Conservation (phyloP, 2,329 filamentous ascomycete genomes). For the Lachnellula willkommii region DNA sequence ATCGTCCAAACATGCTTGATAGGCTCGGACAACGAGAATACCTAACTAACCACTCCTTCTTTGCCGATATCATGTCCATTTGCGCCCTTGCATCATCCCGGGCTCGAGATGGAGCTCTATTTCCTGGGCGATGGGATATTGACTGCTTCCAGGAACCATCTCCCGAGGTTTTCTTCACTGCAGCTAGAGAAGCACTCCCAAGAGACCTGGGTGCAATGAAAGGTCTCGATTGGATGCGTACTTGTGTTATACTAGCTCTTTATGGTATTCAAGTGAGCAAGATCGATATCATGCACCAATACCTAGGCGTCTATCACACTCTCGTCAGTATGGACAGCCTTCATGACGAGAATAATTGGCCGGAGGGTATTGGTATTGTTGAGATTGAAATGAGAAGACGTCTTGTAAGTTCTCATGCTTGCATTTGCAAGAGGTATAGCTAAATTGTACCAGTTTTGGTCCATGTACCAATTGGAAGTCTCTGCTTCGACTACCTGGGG, state of each 20-base stretch:
- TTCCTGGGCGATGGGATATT: constrained; percentile 32
- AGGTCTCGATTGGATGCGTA: constrained; percentile 39
- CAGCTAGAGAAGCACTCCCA: constrained; percentile 37
- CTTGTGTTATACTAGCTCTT: constrained; percentile 45
- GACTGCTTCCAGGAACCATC: constrained; percentile 30
- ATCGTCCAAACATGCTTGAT: constrained; percentile 39
- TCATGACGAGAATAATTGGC: constrained; percentile 52
- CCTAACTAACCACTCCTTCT: constrained; percentile 36
- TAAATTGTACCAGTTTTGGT: constrained; percentile 42
- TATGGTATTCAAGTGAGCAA: constrained; percentile 47
- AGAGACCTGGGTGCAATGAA: constrained; percentile 33
- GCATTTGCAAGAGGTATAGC: constrained; percentile 3
- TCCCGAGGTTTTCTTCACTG: constrained; percentile 41
- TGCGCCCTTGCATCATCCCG: constrained; percentile 46
- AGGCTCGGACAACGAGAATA: constrained; percentile 41
- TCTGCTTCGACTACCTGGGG: constrained; percentile 50
- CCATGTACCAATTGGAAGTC: constrained; percentile 52
- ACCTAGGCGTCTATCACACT: constrained; percentile 46
- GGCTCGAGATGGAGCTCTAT: constrained; percentile 45
- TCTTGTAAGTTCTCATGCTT: constrained; percentile 32
- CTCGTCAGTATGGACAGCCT: constrained; percentile 43
- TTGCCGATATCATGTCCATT: constrained; percentile 46
- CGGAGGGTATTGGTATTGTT: constrained; percentile 37
- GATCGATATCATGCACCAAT: constrained; percentile 44
- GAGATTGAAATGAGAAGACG: constrained; percentile 45